These are phyloP conservation scores for Microbotryum intermedium DNA, from an alignment of 1,284 basidiomycete species.

Conservation along the genomic window DNA sequence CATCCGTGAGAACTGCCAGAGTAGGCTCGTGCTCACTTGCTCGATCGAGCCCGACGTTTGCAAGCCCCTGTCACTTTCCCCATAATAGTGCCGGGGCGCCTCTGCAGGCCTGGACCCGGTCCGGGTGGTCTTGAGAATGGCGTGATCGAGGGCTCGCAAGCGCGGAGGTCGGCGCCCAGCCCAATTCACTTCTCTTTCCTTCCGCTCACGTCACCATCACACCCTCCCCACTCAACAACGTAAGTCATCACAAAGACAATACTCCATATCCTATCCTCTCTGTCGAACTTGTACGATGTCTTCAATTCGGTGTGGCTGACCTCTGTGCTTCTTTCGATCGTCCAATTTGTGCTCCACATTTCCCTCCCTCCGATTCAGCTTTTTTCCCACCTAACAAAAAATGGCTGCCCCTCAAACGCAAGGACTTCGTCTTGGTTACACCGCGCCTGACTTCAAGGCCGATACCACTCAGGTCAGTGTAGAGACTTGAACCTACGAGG, in stretches of 20 bases:
- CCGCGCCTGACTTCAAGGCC: conserved; percentile 73
- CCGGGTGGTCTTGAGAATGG: not conserved
- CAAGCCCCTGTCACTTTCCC: no score
- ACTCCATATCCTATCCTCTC: no score
- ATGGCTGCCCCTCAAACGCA: not conserved
- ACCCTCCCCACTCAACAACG: no score
- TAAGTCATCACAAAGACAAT: no score
- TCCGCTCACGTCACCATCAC: not conserved
- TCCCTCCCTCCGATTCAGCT: not conserved
- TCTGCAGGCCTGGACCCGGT: no score
- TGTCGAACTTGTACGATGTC: no score
- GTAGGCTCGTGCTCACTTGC: no score
- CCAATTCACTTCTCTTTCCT: not conserved
- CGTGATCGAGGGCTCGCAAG: not conserved
- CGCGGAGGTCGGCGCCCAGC: not conserved
- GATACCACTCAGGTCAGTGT: conserved; percentile 52
- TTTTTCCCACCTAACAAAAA: not conserved
- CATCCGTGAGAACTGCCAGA: no score
- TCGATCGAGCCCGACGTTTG: no score
- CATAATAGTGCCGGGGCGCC: no score
- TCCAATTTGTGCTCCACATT: not conserved
- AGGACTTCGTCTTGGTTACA: conserved; percentile 45
- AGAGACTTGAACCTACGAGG: no score
- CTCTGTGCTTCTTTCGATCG: not conserved
- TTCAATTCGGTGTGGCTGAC: no score